Percentiles rank a stretch among this genome's conserved stretches.
phyloP scores from a whole-genome alignment of 257 asterid genomes.

The Prunella vulgaris region DNA sequence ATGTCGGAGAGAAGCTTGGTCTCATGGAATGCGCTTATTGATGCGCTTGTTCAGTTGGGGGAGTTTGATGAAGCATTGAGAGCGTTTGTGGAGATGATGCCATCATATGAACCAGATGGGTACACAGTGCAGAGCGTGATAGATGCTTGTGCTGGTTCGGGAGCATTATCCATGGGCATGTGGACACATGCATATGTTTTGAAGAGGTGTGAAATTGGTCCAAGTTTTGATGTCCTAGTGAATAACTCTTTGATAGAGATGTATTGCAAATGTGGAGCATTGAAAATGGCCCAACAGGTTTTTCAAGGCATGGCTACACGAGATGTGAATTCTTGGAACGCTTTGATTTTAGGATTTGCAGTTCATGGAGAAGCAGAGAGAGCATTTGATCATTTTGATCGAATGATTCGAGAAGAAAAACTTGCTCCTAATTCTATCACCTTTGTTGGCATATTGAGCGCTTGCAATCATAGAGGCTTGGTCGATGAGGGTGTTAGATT shows the following conservation, averaged over 20 bases:
- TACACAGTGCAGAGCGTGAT: conserved; percentile 70
- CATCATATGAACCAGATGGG: conserved; percentile 57
- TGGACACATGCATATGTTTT: conserved; percentile 66
- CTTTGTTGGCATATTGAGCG: conserved; percentile 58
- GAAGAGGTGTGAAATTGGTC: conserved; percentile 28
- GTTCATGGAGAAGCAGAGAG: conserved; percentile 59
- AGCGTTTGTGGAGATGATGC: conserved; percentile 48
- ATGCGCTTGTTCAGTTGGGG: conserved; percentile 60
- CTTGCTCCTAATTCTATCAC: conserved; percentile 62
- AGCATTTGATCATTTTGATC: conserved; percentile 39
- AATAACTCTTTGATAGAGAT: conserved; percentile 61
- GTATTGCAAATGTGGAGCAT: conserved; percentile 80
- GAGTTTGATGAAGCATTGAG: conserved; percentile 56
- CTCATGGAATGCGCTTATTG: conserved; percentile 70
- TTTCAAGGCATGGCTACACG: conserved; percentile 45
- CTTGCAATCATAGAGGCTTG: conserved; percentile 74
- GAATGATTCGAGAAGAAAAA: conserved; percentile 45
- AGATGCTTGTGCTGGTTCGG: conserved; percentile 70
- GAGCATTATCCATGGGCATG: conserved; percentile 66
- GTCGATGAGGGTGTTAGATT: conserved; percentile 48
- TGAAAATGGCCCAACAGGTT: conserved; percentile 54
- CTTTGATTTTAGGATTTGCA: conserved; percentile 56
- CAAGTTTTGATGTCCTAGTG: conserved; percentile 38
- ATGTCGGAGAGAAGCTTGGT: conserved; percentile 66
- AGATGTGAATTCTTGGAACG: conserved; percentile 75